Evolutionary conservation across 2,329 filamentous ascomycete genomes (phyloP).

Genomic region (Colletotrichum falcatum): DNA sequence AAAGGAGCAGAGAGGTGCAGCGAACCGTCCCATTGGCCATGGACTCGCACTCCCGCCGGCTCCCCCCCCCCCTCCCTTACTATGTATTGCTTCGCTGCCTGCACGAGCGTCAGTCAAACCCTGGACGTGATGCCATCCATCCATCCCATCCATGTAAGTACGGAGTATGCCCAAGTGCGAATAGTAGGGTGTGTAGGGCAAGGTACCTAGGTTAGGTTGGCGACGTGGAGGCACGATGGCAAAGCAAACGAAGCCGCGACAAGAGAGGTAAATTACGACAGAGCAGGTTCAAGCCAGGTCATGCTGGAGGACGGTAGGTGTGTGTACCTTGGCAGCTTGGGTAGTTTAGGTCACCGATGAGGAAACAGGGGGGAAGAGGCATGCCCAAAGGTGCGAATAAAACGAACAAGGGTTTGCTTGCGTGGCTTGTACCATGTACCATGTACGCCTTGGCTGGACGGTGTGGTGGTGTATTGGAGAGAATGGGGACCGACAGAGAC

Average conservation of each 20-base stretch:
- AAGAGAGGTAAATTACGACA: neutral
- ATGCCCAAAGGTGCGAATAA: neutral
- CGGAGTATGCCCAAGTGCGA: no score
- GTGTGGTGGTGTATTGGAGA: neutral
- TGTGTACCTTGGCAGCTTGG: no score
- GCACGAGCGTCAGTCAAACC: neutral
- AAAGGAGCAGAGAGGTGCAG: neutral
- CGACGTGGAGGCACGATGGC: neutral
- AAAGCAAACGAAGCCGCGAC: neutral
- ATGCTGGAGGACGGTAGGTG: no score
- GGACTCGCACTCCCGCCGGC: no score
- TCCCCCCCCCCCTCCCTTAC: neutral
- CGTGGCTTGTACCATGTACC: neutral
- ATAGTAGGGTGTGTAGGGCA: no score
- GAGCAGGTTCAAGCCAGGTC: neutral
- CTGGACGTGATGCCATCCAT: neutral
- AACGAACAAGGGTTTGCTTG: neutral
- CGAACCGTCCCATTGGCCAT: neutral
- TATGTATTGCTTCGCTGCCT: no score
- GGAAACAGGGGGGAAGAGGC: slow-evolving; percentile 2
- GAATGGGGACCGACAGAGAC: neutral
- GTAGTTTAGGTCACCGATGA: neutral
- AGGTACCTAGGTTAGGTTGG: no score
- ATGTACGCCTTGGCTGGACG: neutral
- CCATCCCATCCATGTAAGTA: no score